Evolutionary conservation across 1,139 yeast genomes (phyloP).

Genomic region (Taphrina pruni): DNA sequence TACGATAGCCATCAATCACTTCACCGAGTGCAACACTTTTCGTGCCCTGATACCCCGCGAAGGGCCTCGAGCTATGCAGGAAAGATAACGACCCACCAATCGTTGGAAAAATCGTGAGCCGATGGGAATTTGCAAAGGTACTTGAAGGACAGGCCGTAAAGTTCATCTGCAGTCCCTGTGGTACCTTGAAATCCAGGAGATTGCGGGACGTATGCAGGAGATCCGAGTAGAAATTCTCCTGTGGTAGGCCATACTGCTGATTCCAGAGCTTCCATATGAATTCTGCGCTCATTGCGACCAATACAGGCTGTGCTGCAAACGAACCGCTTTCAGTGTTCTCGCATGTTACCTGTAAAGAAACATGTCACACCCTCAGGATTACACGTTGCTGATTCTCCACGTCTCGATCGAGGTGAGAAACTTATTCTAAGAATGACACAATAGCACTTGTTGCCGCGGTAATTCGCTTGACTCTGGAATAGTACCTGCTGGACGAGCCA

Average conservation of each 20-base stretch:
- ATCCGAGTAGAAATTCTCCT: constrained; percentile 41
- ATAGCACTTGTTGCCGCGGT: too few relatives aligned
- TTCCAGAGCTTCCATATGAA: constrained; percentile 40
- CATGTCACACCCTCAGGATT: too few relatives aligned
- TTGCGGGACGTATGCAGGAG: constrained; percentile 46
- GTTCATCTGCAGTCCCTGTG: constrained; percentile 69
- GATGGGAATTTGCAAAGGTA: constrained; percentile 74
- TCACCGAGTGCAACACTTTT: constrained; percentile 55
- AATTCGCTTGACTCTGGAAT: too few relatives aligned
- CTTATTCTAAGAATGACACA: too few relatives aligned
- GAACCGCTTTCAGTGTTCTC: background rate
- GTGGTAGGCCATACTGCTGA: constrained; percentile 36
- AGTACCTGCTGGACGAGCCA: too few relatives aligned
- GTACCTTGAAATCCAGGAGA: constrained; percentile 75
- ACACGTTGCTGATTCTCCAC: too few relatives aligned
- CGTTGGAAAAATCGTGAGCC: constrained; percentile 68
- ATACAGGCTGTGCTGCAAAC: background rate
- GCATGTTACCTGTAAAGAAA: too few relatives aligned
- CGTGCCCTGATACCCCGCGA: constrained; percentile 60
- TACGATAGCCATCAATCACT: constrained; percentile 47
- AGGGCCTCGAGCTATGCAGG: constrained; percentile 69
- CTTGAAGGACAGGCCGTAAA: constrained; percentile 75
- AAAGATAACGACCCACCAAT: constrained; percentile 87
- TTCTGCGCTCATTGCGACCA: constrained; percentile 33
- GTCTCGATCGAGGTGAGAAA: too few relatives aligned